Base-by-base conservation (phyloP, 495 filamentous ascomycete species). In the Podospora pseudocomata region DNA sequence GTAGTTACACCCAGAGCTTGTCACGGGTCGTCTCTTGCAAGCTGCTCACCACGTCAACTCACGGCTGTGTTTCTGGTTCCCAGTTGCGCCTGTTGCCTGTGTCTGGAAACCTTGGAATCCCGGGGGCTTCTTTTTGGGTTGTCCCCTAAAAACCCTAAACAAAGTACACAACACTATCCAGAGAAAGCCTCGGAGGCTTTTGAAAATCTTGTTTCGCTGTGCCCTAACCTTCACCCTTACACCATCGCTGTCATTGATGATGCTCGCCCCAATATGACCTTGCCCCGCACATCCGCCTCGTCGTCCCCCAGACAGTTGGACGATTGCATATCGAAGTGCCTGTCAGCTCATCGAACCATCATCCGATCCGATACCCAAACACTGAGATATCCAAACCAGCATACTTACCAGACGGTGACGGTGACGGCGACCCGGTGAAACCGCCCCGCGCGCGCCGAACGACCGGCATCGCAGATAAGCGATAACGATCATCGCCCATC, bases 221-320 rank as follows among this genome's bases (percentile, higher is more conserved):
- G 11, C 30, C 18, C 39, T 23, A 23, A 23, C 23, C 23, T 23
- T 23, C 23, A 32, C 4, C 30, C 18, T 26, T 28, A 19, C 19
- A 63, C 28, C 32, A 18, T 63, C 61, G 27, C 64, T 67, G 65
- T 63, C 69, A 64, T 59, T 49, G 58, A 71, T 67, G 64, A 70
- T 73, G 68, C 54, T 49, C 67, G 61, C 66, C 57, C 70, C 73
- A 75, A 67, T 67, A 77, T 77, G 75, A 75, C 63, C 69, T 70
- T 68, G 67, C 56, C 72, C 65, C 66, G 68, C 69, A 55, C 63
- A 27, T 55, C 62, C 67, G 49, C 54, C 53, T 59, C 54, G 20
- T 49, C 55, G 19, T 58, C 63, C 63, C 62, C 60, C 56, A 27
- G 49, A 63, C 56, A 54, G 53, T 30, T 49, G 39, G 39, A 49